Conservation (phyloP, 2,329 filamentous ascomycete species). For the Orbilia blumenaviensis region DNA sequence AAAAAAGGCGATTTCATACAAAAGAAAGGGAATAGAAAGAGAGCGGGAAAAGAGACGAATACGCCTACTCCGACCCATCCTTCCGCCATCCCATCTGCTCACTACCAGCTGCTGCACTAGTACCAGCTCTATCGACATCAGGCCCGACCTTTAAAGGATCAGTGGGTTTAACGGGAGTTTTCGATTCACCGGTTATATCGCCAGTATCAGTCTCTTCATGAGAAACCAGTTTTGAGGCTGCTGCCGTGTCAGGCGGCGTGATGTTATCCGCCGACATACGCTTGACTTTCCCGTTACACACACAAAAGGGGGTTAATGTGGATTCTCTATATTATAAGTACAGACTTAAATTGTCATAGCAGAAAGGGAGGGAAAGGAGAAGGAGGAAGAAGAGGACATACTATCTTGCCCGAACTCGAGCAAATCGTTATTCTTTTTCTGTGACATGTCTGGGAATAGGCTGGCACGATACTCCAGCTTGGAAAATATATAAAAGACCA, state of each 20-base stretch:
- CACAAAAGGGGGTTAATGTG: too few relatives aligned
- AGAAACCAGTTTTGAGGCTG: neutral
- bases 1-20: too few relatives aligned
- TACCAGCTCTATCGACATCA: too few relatives aligned
- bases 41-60: too few relatives aligned
- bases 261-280: conserved; percentile 40
- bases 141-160: neutral
- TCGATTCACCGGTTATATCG: neutral
- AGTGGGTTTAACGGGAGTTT: neutral
- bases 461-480: neutral
- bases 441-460: neutral
- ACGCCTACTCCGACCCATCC: neutral
- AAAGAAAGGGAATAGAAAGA: too few relatives aligned
- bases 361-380: neutral
- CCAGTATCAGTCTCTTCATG: neutral
- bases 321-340: too few relatives aligned
- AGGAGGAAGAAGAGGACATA: neutral
- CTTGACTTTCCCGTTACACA: too few relatives aligned
- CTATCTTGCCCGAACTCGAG: conserved; percentile 38
- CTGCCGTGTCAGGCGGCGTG: conserved; percentile 29
- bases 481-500: neutral
- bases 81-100: neutral
- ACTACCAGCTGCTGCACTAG: too few relatives aligned
- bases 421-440: conserved; percentile 18
- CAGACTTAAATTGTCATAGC: too few relatives aligned